A percentile compares a stretch with the other conserved stretches of the same genome.
phyloP scores from a whole-genome alignment of 2,329 filamentous ascomycete species.

The Seiridium cupressi region DNA sequence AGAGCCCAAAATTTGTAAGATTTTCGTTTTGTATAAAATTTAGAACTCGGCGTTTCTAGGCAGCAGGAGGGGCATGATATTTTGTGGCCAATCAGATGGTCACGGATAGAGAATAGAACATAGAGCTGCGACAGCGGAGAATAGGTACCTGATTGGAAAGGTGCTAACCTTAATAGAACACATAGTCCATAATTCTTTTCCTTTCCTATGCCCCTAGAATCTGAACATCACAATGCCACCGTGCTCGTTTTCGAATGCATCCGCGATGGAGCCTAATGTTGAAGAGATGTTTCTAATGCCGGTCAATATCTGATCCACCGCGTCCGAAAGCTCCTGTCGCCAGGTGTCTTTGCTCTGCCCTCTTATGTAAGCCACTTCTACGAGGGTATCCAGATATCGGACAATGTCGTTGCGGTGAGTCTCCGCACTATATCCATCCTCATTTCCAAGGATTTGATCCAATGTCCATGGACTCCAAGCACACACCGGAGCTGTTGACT shows the following conservation, averaged over 20 bases:
- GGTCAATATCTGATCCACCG: conserved; percentile 11
- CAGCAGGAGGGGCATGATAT: no score
- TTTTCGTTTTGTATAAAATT: not conserved
- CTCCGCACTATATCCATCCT: conserved; percentile 7
- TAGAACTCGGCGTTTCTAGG: no score
- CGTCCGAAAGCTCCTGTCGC: conserved; percentile 9
- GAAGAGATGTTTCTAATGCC: conserved; percentile 12
- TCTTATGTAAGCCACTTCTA: conserved; percentile 10
- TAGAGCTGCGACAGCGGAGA: no score
- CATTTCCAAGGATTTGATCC: conserved; percentile 14
- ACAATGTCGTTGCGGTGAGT: conserved; percentile 12
- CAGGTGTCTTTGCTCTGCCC: conserved; percentile 8
- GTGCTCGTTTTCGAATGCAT: conserved; percentile 15
- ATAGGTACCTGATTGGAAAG: no score
- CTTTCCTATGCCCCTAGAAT: conserved; percentile 7
- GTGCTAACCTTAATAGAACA: not conserved
- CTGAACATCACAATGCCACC: conserved; percentile 14
- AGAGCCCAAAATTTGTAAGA: not conserved
- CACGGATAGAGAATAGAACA: no score
- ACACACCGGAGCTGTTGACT: conserved; percentile 13
- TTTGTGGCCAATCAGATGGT: no score
- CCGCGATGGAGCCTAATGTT: conserved; percentile 11
- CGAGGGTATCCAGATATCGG: conserved; percentile 11
- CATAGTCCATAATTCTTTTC: not conserved
- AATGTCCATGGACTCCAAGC: conserved; percentile 18